Percentiles rank a stretch among this genome's conserved stretches.
phyloP scores from a whole-genome alignment of 352 stramenopile genomes.

The Phytophthora pisi region DNA sequence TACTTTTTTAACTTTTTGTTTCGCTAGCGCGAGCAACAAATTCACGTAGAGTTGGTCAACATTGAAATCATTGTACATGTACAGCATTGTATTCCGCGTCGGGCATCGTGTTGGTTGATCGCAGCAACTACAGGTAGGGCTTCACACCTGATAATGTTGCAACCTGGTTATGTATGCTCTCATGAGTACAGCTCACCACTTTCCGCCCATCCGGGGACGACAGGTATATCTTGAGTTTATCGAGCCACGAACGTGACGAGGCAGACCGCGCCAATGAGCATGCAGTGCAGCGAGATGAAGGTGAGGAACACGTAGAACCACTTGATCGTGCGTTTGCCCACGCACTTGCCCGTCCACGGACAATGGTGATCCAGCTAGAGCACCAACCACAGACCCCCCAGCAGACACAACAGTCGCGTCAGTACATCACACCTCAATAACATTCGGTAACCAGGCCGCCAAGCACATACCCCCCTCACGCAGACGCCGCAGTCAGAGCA shows the following conservation, averaged over 20 bases:
- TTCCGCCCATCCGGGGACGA: not conserved
- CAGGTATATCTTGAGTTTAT: slow-evolving; percentile 15
- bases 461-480: slow-evolving; percentile 55
- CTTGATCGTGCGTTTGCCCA: slow-evolving; percentile 49
- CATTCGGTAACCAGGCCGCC: not conserved
- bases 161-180: not conserved
- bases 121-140: not conserved
- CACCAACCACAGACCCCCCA: not conserved
- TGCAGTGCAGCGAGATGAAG: slow-evolving; percentile 69
- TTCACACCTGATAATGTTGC: not conserved
- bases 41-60: slow-evolving; percentile 36
- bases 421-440: not conserved
- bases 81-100: not conserved
- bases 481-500: slow-evolving; percentile 84
- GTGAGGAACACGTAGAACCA: slow-evolving; percentile 39
- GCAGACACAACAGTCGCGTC: not conserved
- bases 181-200: no score
- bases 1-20: slow-evolving; percentile 41
- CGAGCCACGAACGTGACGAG: slow-evolving; percentile 42
- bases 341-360: slow-evolving; percentile 93
- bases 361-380: slow-evolving; percentile 91
- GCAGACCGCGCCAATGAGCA: slow-evolving; percentile 52
- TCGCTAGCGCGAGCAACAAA: slow-evolving; percentile 33
- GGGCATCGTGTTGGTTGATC: not conserved
- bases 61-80: slow-evolving; percentile 17